phyloP scores from a whole-genome alignment of 2,329 filamentous ascomycete species.

The Huntiella abstrusa region DNA sequence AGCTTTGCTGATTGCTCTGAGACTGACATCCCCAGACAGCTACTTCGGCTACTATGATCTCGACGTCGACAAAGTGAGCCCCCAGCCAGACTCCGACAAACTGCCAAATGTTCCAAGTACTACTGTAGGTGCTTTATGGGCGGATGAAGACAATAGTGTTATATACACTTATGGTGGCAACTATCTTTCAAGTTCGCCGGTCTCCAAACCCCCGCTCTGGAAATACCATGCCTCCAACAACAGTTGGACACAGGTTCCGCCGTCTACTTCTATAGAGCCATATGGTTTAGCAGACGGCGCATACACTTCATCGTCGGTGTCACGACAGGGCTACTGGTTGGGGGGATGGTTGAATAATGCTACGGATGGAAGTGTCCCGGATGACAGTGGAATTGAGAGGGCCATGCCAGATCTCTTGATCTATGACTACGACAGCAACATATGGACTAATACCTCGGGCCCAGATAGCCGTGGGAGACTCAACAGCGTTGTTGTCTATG shows the following conservation, averaged over 20 bases:
- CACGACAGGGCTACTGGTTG: constrained; percentile 40
- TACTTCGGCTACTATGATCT: constrained; percentile 38
- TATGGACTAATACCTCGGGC: constrained; percentile 33
- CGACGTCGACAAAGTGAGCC: constrained; percentile 27
- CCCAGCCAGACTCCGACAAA: constrained; percentile 35
- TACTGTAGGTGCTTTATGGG: too few species aligned
- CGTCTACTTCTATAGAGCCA: constrained; percentile 20
- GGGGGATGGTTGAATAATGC: constrained; percentile 41
- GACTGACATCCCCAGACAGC: constrained; percentile 11
- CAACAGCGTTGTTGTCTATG: constrained; percentile 39
- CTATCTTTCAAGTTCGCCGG: constrained; percentile 25
- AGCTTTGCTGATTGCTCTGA: too few species aligned
- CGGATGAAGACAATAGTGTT: constrained; percentile 33
- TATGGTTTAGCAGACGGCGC: constrained; percentile 36
- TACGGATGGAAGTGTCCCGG: constrained; percentile 31
- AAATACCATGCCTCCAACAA: constrained; percentile 38
- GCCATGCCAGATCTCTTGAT: constrained; percentile 33
- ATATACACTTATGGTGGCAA: constrained; percentile 46
- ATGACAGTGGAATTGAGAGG: constrained; percentile 17
- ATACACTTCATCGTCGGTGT: constrained; percentile 32
- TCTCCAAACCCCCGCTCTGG: constrained; percentile 28
- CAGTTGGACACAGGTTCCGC: constrained; percentile 27
- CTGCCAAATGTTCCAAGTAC: constrained; percentile 14
- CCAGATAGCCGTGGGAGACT: constrained; percentile 30
- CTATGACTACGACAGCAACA: constrained; percentile 35